A percentile compares a stretch with the other conserved stretches of the same genome.
These are phyloP conservation scores for Aegilops tauschii DNA, from an alignment of 176 grass and related monocot species.

Conservation along the genomic window DNA sequence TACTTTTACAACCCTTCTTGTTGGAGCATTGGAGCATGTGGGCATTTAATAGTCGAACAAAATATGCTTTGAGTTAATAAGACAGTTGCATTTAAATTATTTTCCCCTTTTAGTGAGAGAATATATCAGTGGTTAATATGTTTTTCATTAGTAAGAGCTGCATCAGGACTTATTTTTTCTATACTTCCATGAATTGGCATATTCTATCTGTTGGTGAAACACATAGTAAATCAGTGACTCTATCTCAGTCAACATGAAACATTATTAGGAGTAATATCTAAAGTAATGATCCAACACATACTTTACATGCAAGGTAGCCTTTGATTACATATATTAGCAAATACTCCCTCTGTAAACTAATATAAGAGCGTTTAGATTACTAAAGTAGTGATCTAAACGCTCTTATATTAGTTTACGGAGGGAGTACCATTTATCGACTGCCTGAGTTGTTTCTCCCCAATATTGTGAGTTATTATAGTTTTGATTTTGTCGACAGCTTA, in stretches of 20 bases:
- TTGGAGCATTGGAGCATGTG: background rate
- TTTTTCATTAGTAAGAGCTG: background rate
- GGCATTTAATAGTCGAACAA: background rate
- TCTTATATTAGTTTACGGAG: too few relatives aligned
- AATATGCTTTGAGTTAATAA: conserved; percentile 20
- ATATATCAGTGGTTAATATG: background rate
- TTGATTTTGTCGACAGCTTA: conserved; percentile 55
- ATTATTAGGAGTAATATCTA: background rate
- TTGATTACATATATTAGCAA: background rate
- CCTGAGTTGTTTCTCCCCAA: conserved; percentile 5
- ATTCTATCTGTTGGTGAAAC: too few relatives aligned
- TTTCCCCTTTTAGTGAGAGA: conserved; percentile 9
- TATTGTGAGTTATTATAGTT: background rate
- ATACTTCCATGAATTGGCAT: background rate
- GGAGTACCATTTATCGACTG: background rate
- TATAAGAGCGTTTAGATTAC: too few relatives aligned
- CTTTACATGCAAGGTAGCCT: background rate
- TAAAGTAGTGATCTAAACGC: too few relatives aligned
- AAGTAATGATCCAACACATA: background rate
- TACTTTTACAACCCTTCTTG: conserved; percentile 17
- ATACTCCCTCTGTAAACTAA: too few relatives aligned
- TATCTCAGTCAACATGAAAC: background rate
- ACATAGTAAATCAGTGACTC: background rate
- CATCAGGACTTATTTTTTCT: background rate
- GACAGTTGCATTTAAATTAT: background rate